A percentile compares a stretch with the other conserved stretches of the same genome.
Conservation (phyloP, 2,329 filamentous ascomycete genomes). For the Pestalotiopsis sp. region DNA sequence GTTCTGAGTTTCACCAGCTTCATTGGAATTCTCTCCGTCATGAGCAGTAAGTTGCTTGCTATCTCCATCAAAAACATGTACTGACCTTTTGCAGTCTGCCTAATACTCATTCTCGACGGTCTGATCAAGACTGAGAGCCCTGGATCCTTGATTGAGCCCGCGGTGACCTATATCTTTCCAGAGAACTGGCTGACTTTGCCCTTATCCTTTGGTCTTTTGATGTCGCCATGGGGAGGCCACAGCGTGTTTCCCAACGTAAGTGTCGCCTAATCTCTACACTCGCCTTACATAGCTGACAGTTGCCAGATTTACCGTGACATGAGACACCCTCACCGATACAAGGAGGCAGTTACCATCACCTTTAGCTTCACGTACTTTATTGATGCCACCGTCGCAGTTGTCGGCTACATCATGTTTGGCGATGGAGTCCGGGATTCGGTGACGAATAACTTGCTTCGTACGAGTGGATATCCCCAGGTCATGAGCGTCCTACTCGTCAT, state of each 20-base stretch:
- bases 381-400: slow-evolving; percentile 79
- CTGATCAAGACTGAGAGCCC: slow-evolving; percentile 77
- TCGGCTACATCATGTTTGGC: slow-evolving; percentile 93
- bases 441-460: slow-evolving; percentile 84
- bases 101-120: slow-evolving; percentile 84
- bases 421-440: slow-evolving; percentile 86
- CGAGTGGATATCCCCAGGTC: slow-evolving; percentile 70
- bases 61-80: neutral
- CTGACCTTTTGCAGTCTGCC: slow-evolving; percentile 63
- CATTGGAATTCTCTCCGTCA: slow-evolving; percentile 87
- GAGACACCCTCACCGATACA: slow-evolving; percentile 79
- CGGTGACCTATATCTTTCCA: slow-evolving; percentile 79
- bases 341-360: slow-evolving; percentile 70
- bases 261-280: neutral
- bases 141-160: slow-evolving; percentile 82
- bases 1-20: slow-evolving; percentile 89
- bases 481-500: slow-evolving; percentile 80
- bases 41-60: slow-evolving; percentile 69
- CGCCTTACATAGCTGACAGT: slow-evolving; percentile 11
- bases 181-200: slow-evolving; percentile 85
- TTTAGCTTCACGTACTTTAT: slow-evolving; percentile 87
- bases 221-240: slow-evolving; percentile 71
- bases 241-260: slow-evolving; percentile 77
- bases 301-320: slow-evolving; percentile 63
- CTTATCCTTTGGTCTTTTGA: slow-evolving; percentile 85